Evolutionary conservation across 805 yeast species (phyloP), one percentile per base, ranked within the genome.

Genomic region (Candida tammaniensis): DNA sequence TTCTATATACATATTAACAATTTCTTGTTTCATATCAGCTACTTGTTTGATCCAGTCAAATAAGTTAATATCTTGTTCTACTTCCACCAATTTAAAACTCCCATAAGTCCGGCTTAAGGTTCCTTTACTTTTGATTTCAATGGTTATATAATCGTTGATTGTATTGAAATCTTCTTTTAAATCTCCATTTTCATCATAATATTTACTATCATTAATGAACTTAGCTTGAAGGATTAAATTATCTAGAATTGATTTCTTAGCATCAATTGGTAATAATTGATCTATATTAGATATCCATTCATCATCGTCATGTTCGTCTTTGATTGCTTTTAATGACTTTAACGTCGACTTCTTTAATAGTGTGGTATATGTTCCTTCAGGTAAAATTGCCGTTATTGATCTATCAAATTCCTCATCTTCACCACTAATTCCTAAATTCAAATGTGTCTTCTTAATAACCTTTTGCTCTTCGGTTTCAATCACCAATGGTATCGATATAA

Each of bases 21-120:
- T 29, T 10, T 11, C 24, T 12, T 34, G 14, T 33, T 41, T 25
- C 22, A 26, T 28, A 27, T 38, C 35, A 14, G 24, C 27, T 12
- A 30, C 40, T 20, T 25, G 24, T 20, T 32, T 21, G 21, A 29
- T 30, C 39, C 39, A 35, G 7, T 30, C 35, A 25, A 35, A 26
- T 6, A 35, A 31, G 17, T 35, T 26, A 10, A 26, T 30, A 7
- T 39, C 40, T 14, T 33, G 40, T 24, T 55, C 54, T 9, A 49
- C 40, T 10, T 49, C 45, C 4, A 36, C 30, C 12, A 57, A 35
- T 11, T 29, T 33, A n/a, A 59, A 34, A 4, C 51, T 38, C 1
- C 62, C 65, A 8, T 51, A 42, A 0, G 63, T 55, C 8, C 51
- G 38, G 1, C 62, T 54, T 10, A 60, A 35, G 27, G 44, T 46